Base-by-base conservation (phyloP, 768 basidiomycete genomes). In the Podaxis pistillaris region DNA sequence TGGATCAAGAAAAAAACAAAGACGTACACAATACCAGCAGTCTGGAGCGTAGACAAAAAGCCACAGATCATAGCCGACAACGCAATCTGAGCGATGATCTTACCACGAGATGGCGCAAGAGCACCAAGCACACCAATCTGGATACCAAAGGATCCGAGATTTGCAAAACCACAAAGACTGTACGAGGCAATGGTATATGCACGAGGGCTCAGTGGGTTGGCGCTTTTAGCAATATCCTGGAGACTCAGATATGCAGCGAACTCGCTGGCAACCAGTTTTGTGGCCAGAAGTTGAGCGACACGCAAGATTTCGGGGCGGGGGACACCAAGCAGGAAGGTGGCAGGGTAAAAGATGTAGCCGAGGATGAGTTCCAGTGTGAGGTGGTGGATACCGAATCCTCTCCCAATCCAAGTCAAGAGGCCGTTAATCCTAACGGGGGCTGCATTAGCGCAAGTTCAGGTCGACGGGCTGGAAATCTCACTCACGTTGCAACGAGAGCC, bases 161-260 rank as follows among this genome's bases (percentile, higher is more conserved):
- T 96, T 63, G 92, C 92, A 70, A 96, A 96, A 9, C 95, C 95
- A 73, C 93, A 95, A 15, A 96, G 86, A 15, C 90, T 88, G 72
- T 95, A 96, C 37, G 89, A 87, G 13, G 90, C 86, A 67, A 96
- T 94, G 57, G 88, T 90, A 75, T 81, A 94, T 22, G 87, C 91
- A 61, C 90, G 91, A 33, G 75, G 79, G 22, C 87, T 86, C 56
- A 94, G 82, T 2, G 90, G 84, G 55, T 80, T 74, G n/a, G 73
- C 61, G 5, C 65, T 70, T 11, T 66, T 58, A 77, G 78, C 78
- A 47, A 87, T 76, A 1, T 75, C 74, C 64, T 86, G 79, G 57
- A 93, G 79, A 36, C 81, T 80, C 56, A 74, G 69, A 75, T 94
- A 94, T 3, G 90, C 93, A 46, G 87, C 86, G 68, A 94, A 94